Evolutionary conservation across 106 monocot genomes (phyloP).

Genomic region (Amphibolis antarctica): DNA sequence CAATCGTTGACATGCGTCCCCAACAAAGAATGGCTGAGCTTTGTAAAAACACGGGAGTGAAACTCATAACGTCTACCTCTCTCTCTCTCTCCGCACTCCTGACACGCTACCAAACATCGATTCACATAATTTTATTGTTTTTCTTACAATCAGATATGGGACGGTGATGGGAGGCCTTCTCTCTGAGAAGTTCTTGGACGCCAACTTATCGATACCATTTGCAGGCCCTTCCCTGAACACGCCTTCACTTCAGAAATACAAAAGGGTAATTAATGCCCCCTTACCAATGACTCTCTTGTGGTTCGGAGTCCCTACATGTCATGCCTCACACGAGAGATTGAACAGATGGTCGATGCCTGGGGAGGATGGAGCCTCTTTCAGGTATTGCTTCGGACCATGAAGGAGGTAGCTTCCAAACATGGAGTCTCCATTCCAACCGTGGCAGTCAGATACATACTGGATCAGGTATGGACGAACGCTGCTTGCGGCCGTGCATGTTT

Average conservation of each 20-base stretch:
- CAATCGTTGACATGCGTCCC: slow-evolving; percentile 90
- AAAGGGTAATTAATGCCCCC: slow-evolving; percentile 41
- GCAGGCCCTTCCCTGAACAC: slow-evolving; percentile 87
- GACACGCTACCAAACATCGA: too few relatives aligned
- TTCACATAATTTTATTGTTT: background rate
- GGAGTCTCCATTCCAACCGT: slow-evolving; percentile 76
- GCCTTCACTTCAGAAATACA: slow-evolving; percentile 91
- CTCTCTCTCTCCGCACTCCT: slow-evolving; percentile 10
- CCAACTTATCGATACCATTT: slow-evolving; percentile 77
- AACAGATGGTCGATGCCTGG: slow-evolving; percentile 94
- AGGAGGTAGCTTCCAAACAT: slow-evolving; percentile 62
- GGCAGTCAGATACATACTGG: slow-evolving; percentile 77
- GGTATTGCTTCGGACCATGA: slow-evolving; percentile 53
- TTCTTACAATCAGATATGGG: slow-evolving; percentile 51
- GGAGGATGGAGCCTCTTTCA: slow-evolving; percentile 84
- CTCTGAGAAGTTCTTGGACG: slow-evolving; percentile 89
- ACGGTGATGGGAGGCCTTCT: slow-evolving; percentile 95
- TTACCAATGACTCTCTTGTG: background rate
- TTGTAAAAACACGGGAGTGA: slow-evolving; percentile 67
- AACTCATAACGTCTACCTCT: slow-evolving; percentile 79
- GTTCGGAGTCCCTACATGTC: background rate
- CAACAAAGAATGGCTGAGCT: slow-evolving; percentile 87
- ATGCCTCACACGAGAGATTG: background rate
- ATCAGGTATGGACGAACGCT: slow-evolving; percentile 45
- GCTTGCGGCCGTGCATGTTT: too few relatives aligned